Conservation (phyloP, 2,329 filamentous ascomycete species). For the Penicillium sp. region DNA sequence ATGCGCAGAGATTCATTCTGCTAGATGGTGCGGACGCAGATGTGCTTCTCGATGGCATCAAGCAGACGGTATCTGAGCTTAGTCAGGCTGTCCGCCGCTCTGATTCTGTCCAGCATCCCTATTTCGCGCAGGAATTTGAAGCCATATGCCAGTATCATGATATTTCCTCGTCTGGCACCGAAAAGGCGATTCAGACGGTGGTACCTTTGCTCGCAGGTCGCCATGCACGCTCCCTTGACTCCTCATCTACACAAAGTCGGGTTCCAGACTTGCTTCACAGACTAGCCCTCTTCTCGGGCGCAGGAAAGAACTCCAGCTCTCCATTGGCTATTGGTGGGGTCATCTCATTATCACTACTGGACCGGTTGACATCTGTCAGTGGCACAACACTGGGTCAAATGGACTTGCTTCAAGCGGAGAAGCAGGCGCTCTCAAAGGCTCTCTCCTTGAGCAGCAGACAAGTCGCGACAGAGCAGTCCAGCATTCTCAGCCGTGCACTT, state of each 20-base stretch:
- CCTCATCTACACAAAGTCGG: constrained; percentile 34
- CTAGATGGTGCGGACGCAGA: constrained; percentile 39
- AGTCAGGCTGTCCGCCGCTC: constrained; percentile 34
- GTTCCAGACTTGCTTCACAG: constrained; percentile 41
- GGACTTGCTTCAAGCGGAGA: constrained; percentile 64
- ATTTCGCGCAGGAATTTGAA: constrained; percentile 52
- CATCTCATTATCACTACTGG: constrained; percentile 57
- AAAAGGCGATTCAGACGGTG: constrained; percentile 29
- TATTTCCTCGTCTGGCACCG: constrained; percentile 27
- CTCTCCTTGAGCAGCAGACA: constrained; percentile 54
- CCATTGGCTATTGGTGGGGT: constrained; percentile 52
- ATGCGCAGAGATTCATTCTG: constrained; percentile 41
- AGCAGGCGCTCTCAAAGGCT: constrained; percentile 62
- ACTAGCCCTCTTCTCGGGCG: constrained; percentile 41
- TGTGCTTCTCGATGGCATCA: constrained; percentile 40
- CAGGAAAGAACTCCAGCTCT: constrained; percentile 30
- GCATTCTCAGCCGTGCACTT: constrained; percentile 54
- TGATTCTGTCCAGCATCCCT: constrained; percentile 38
- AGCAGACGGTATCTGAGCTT: constrained; percentile 41
- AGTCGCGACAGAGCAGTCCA: constrained; percentile 54
- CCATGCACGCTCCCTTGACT: constrained; percentile 36
- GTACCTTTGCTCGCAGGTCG: constrained; percentile 43
- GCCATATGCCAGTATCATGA: constrained; percentile 50
- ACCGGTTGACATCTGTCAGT: constrained; percentile 55
- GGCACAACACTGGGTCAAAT: constrained; percentile 63